Evolutionary conservation across 306 rosid species (phyloP), one percentile per base, ranked within the genome.

Genomic region (Glycyrrhiza uralensis): DNA sequence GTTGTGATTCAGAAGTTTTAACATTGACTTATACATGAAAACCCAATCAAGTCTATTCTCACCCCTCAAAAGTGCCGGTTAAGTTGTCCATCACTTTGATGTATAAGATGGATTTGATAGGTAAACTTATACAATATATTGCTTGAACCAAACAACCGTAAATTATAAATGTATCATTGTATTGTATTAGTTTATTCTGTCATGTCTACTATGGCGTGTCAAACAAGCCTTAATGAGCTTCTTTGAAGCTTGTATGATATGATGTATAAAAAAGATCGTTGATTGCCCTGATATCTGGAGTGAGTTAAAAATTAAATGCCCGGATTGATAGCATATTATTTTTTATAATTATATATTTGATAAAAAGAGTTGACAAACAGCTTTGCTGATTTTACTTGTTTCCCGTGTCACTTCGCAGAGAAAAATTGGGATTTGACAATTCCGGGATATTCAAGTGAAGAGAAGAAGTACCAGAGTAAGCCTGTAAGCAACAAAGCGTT

Each of bases 401-500:
- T 66, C 24, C 63, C 1, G 19, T 78, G 76, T 47, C 59, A 72
- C 36, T 66, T 19, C 83, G 83, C 97, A 95, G 99, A 95, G 86
- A 89, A 89, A 76, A 89, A 89, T 76, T 95, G 96, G 92, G 79
- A 84, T 57, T 73, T 89, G 85, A 84, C 85, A n/a, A 38, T 95
- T 82, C 96, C 99, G 1, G 97, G 93, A 69, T 95, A 89, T 83
- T 87, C 96, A 50, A 87, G 86, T 72, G 97, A 95, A 72, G 97
- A 91, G 74, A 79, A 84, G 85, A 95, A 88, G 86, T 6, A 62
- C 79, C 91, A 81, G 65, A 86, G 75, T 78, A 91, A 76, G 84
- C 75, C 84, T 61, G 97, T 91, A 76, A 85, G 99, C 56, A 72
- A 41, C 33, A 38, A 52, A 80, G 51, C 1, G 3, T 46, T n/a